Percentiles rank a stretch among this genome's conserved stretches.
Conservation (phyloP, 345 rosid species). For the Bruguiera gymnorhiza region DNA sequence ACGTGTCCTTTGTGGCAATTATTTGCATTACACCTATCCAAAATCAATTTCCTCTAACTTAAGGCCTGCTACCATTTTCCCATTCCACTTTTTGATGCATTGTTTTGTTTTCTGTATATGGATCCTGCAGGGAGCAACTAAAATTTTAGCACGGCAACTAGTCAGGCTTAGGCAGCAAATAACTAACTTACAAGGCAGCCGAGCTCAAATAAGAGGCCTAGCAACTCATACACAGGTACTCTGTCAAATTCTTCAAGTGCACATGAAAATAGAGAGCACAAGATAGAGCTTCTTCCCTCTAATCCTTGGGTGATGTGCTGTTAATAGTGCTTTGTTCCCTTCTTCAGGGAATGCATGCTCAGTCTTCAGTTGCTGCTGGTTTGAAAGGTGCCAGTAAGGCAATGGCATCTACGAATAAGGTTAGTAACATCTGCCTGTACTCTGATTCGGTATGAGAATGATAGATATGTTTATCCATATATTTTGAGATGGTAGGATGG, state of each 20-base stretch:
- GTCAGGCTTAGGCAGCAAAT: constrained; percentile 91
- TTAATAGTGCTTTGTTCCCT: constrained; percentile 18
- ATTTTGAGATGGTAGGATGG: constrained; percentile 4
- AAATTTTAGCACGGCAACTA: constrained; percentile 80
- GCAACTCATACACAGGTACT: constrained; percentile 95
- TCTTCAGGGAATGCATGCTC: constrained; percentile 87
- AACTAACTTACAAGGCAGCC: constrained; percentile 83
- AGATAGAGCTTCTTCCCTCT: not conserved
- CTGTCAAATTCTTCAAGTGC: not conserved
- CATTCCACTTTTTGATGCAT: not conserved
- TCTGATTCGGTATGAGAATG: not conserved
- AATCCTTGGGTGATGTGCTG: constrained; percentile 7
- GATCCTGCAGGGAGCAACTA: constrained; percentile 70
- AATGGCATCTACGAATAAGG: constrained; percentile 90
- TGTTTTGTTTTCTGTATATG: constrained; percentile 1
- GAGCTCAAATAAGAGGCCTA: constrained; percentile 98
- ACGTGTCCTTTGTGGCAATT: no score
- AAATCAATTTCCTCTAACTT: not conserved
- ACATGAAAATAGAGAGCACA: not conserved
- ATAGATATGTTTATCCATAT: constrained; percentile 2
- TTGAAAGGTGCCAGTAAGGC: constrained; percentile 90
- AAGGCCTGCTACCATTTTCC: not conserved
- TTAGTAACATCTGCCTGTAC: constrained; percentile 20
- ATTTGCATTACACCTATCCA: no score
- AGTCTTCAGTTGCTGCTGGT: constrained; percentile 87